Base-by-base conservation (phyloP, 2,329 filamentous ascomycete species). In the Apiospora aurea region DNA sequence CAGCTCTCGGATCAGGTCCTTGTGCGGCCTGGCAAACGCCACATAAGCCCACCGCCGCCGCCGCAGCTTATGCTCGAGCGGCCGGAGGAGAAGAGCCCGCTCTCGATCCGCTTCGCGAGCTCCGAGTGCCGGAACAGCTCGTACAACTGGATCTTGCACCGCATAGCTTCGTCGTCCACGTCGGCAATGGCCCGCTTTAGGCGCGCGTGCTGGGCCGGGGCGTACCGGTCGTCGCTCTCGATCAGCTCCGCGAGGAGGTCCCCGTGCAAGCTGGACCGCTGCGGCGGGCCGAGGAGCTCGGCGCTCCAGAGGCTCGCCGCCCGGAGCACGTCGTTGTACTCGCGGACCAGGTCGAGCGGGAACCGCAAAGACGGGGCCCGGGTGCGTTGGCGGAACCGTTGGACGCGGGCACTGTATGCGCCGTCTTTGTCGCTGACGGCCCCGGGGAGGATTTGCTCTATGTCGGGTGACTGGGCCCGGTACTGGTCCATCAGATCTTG, bases 81-180 rank as follows among this genome's bases (percentile, higher is more conserved):
- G 46, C 2, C 46, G 46, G 1, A 49, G 7, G 5, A 49, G 21
- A 18, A 49, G n/a, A 10, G 46, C 46, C 18, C 46, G 46, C 7
- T 49, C 46, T 10, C 21, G 7, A 49, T 49, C 46, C 21, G 46
- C 21, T 49, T 49, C 46, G 46, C 46, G 18, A 49, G 46, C 18
- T n/a, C 46, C 46, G 46, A 49, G 46, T 49, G n/a, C 41, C 6
- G 26, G 14, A 53, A 64, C 14, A 61, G 47, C 69, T 49, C 24
- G n/a, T 41, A 41, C 7, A 66, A 8, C 26, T 67, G 38, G n/a
- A 71, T n/a, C 49, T 70, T 70, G 18, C 61, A 43, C 26, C 29
- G n/a, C 69, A 47, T 53, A 4, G 26, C 47, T 26, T 21, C 47
- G n/a, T 41, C 41, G 2, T 38, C 21, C 2, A 61, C 7, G 24